phyloP scores from a whole-genome alignment of 176 grass and related monocot species.

The Poa pratensis region DNA sequence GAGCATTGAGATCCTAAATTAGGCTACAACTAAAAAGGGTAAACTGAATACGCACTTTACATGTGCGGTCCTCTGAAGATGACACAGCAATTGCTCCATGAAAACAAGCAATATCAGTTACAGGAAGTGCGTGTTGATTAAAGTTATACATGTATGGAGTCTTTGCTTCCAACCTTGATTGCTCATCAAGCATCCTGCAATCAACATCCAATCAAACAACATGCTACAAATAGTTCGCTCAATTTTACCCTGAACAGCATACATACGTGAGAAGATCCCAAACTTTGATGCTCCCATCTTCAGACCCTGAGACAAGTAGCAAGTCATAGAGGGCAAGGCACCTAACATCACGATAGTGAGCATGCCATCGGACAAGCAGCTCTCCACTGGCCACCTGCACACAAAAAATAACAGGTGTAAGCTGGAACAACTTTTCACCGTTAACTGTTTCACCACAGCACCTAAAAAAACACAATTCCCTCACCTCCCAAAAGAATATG shows the following conservation, averaged over 20 bases:
- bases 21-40: constrained; percentile 8
- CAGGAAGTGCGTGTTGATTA: constrained; percentile 64
- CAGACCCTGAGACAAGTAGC: constrained; percentile 75
- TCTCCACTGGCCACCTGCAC: constrained; percentile 76
- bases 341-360: constrained; percentile 79
- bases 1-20: constrained; percentile 26
- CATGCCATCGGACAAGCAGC: constrained; percentile 81
- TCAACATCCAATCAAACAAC: constrained; percentile 16
- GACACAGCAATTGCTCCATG: constrained; percentile 73
- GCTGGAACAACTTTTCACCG: neutral
- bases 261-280: constrained; percentile 88
- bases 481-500: constrained; percentile 87
- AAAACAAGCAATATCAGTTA: constrained; percentile 74
- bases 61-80: constrained; percentile 86
- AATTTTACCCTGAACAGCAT: constrained; percentile 36
- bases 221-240: constrained; percentile 20
- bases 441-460: constrained; percentile 14
- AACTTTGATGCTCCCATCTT: constrained; percentile 76
- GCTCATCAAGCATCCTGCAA: constrained; percentile 82
- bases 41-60: constrained; percentile 62
- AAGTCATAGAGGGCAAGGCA: constrained; percentile 78
- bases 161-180: constrained; percentile 49
- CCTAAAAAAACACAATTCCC: constrained; percentile 23
- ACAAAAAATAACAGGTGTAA: constrained; percentile 6
- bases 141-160: constrained; percentile 67